A percentile compares a stretch with the other conserved stretches of the same genome.
These are phyloP conservation scores for Colletotrichum echinochloae DNA, from an alignment of 2,329 filamentous ascomycete genomes.

Conservation along the genomic window DNA sequence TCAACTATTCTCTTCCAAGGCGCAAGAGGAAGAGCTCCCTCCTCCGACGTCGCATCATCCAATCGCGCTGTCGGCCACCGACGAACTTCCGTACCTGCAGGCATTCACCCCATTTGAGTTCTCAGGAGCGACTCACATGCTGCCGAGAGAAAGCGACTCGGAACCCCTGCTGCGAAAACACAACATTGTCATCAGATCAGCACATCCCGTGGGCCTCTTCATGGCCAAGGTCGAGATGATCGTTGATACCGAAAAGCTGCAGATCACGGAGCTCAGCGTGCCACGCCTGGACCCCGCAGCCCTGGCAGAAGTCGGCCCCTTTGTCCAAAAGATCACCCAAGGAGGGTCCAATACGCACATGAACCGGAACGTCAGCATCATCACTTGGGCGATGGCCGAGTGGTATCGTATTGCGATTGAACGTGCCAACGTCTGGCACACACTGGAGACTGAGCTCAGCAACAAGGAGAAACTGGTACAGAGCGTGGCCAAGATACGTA, in stretches of 20 bases:
- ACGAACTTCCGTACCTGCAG: slow-evolving; percentile 77
- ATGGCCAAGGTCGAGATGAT: slow-evolving; percentile 67
- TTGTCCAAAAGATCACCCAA: slow-evolving; percentile 58
- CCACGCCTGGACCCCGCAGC: slow-evolving; percentile 68
- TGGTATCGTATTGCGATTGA: slow-evolving; percentile 73
- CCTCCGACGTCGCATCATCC: slow-evolving; percentile 74
- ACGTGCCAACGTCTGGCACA: slow-evolving; percentile 73
- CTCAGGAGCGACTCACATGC: slow-evolving; percentile 62
- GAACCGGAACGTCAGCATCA: slow-evolving; percentile 67
- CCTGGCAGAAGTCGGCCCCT: slow-evolving; percentile 67
- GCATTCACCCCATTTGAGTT: slow-evolving; percentile 78
- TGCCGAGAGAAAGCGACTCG: slow-evolving; percentile 50
- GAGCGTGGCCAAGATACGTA: slow-evolving; percentile 49
- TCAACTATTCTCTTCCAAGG: slow-evolving; percentile 40
- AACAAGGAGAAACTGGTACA: slow-evolving; percentile 48
- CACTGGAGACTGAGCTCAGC: slow-evolving; percentile 61
- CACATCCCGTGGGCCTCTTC: slow-evolving; percentile 66
- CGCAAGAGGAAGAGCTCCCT: slow-evolving; percentile 50
- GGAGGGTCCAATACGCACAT: slow-evolving; percentile 57
- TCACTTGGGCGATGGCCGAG: slow-evolving; percentile 76
- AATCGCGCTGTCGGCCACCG: slow-evolving; percentile 68
- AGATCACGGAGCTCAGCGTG: slow-evolving; percentile 65
- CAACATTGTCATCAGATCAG: slow-evolving; percentile 63
- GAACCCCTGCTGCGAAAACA: slow-evolving; percentile 64
- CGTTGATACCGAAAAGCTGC: slow-evolving; percentile 65